These are phyloP conservation scores for Zygotorulaspora mrakii DNA, from an alignment of 1,139 yeast species.

Conservation along the genomic window DNA sequence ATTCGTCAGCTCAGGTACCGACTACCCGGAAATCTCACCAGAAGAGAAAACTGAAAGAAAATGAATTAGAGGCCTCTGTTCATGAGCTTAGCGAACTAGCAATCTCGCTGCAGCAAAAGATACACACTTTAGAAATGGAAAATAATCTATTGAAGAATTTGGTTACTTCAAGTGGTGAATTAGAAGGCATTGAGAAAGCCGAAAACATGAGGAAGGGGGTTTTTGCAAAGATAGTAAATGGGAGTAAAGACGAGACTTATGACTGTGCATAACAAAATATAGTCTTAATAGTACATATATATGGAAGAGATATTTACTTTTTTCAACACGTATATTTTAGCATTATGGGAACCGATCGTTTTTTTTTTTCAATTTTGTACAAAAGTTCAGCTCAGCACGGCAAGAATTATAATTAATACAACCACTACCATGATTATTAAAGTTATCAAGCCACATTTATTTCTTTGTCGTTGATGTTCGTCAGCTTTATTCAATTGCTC, in stretches of 20 bases:
- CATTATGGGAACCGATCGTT: no score
- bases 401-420: constrained; percentile 38
- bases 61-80: constrained; percentile 71
- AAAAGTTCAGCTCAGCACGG: constrained; percentile 36
- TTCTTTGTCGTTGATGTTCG: constrained; percentile 62
- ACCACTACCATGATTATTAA: constrained; percentile 46
- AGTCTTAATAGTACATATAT: not conserved
- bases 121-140: constrained; percentile 75
- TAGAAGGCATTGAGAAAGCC: constrained; percentile 23
- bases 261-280: not conserved
- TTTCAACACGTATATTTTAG: not conserved
- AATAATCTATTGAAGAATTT: constrained; percentile 72
- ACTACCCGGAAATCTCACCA: constrained; percentile 50
- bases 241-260: not conserved
- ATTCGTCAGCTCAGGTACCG: not conserved
- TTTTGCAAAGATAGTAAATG: constrained; percentile 5
- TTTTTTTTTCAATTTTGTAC: not conserved
- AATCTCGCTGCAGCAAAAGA: constrained; percentile 55
- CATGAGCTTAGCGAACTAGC: constrained; percentile 61
- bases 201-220: constrained; percentile 20
- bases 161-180: constrained; percentile 56
- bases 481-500: constrained; percentile 70
- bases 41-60: constrained; percentile 78
- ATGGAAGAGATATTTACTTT: not conserved
- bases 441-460: constrained; percentile 68